These are phyloP conservation scores for Rhodomyrtus tomentosa DNA, from an alignment of 345 rosid species.

Conservation along the genomic window DNA sequence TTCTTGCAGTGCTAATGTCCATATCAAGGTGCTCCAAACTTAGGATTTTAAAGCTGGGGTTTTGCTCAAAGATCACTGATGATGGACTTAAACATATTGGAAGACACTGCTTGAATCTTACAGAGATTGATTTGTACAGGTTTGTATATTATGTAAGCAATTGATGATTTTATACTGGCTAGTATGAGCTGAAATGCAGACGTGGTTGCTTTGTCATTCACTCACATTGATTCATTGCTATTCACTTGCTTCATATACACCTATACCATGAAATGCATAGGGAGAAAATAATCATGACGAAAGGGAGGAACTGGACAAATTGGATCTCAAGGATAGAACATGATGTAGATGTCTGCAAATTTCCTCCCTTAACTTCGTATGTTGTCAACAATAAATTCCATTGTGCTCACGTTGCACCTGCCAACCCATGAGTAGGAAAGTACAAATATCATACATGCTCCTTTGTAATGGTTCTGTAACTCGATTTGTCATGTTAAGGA, in stretches of 20 bases:
- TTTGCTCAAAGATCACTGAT: constrained; percentile 48
- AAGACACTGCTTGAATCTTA: constrained; percentile 36
- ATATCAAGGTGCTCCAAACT: constrained; percentile 46
- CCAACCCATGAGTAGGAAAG: background rate
- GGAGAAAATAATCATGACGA: background rate
- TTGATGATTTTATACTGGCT: background rate
- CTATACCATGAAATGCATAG: background rate
- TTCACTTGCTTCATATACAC: background rate
- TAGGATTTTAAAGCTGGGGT: constrained; percentile 40
- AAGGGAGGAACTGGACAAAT: background rate
- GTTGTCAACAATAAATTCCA: background rate
- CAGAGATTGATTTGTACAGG: constrained; percentile 67
- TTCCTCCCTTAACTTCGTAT: background rate
- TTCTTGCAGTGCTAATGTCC: constrained; percentile 47
- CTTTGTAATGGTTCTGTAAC: background rate
- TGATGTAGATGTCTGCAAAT: background rate
- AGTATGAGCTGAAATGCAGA: background rate
- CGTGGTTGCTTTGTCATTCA: background rate
- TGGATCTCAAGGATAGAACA: background rate
- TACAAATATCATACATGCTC: background rate
- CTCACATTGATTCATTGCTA: background rate
- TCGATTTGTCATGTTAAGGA: background rate
- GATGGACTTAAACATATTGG: constrained; percentile 43
- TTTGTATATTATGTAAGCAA: background rate
- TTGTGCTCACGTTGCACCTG: background rate